Evolutionary conservation across 1,284 basidiomycete species (phyloP).

Genomic region (Pyrrhoderma lamaoense): DNA sequence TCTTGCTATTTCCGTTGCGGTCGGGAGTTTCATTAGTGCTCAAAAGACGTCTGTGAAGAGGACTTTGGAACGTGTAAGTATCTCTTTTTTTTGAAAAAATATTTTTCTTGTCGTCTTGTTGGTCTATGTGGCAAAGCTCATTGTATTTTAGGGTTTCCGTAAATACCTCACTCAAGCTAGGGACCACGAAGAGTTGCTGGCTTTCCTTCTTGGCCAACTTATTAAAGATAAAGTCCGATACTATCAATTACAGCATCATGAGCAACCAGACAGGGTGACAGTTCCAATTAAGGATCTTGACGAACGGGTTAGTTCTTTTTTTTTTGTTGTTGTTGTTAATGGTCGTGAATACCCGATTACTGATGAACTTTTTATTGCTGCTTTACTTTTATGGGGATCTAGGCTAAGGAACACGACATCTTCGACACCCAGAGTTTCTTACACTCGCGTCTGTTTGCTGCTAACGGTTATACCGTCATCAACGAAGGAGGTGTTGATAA

Average conservation of each 20-base stretch:
- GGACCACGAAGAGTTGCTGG: slow-evolving; percentile 92
- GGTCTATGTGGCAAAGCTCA: slow-evolving; percentile 15
- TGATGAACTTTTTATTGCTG: too few species aligned
- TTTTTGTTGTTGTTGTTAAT: neutral
- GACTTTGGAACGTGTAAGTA: slow-evolving; percentile 84
- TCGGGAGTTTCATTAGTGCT: slow-evolving; percentile 91
- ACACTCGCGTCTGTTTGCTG: slow-evolving; percentile 74
- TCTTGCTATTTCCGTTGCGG: slow-evolving; percentile 90
- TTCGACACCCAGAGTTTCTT: slow-evolving; percentile 87
- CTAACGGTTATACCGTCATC: slow-evolving; percentile 81
- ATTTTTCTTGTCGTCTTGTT: too few species aligned
- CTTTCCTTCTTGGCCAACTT: slow-evolving; percentile 90
- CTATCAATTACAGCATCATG: slow-evolving; percentile 67
- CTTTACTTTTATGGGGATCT: slow-evolving; percentile 9
- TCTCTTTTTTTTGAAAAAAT: slow-evolving; percentile 1
- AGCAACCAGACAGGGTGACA: slow-evolving; percentile 67
- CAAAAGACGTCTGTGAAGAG: slow-evolving; percentile 99
- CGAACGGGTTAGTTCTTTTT: slow-evolving; percentile 52
- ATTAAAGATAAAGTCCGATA: slow-evolving; percentile 92
- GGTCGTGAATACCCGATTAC: too few species aligned
- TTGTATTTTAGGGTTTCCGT: slow-evolving; percentile 71
- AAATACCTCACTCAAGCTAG: slow-evolving; percentile 94
- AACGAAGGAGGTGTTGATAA: slow-evolving; percentile 32
- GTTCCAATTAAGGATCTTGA: slow-evolving; percentile 79
- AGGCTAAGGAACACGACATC: slow-evolving; percentile 94